phyloP scores from a whole-genome alignment of 2,329 filamentous ascomycete genomes.

The Cyphellophora europaea region DNA sequence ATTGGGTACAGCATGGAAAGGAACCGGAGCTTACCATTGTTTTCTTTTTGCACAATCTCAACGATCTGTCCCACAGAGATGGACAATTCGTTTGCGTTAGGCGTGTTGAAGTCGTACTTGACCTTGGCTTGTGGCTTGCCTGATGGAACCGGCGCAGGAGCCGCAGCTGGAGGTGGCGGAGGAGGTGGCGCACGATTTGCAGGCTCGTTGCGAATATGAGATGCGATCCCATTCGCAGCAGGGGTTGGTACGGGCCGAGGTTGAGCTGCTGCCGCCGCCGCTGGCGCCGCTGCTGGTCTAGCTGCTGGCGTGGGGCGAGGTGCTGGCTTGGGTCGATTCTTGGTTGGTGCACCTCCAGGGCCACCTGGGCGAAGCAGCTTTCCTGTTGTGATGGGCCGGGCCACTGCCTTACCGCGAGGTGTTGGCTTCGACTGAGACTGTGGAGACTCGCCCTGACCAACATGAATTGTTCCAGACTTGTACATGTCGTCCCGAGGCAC shows the following conservation, averaged over 20 bases:
- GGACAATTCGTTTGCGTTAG: conserved; percentile 75
- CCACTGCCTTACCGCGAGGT: conserved; percentile 75
- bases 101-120: conserved; percentile 82
- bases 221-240: conserved; percentile 21
- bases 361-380: conserved; percentile 87
- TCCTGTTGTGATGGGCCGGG: conserved; percentile 84
- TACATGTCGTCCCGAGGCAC: conserved; percentile 68
- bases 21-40: conserved; percentile 61
- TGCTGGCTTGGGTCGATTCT: conserved; percentile 23
- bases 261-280: conserved; percentile 13
- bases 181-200: conserved; percentile 38
- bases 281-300: conserved; percentile 21
- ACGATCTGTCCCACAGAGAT: conserved; percentile 73
- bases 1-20: background rate
- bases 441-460: conserved; percentile 70
- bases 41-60: conserved; percentile 87
- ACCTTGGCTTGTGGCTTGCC: conserved; percentile 77
- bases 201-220: conserved; percentile 48
- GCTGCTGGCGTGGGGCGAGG: conserved; percentile 24
- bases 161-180: conserved; percentile 53
- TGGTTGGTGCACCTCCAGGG: conserved; percentile 49
- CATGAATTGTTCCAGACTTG: conserved; percentile 89
- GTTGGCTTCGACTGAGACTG: conserved; percentile 76
- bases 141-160: conserved; percentile 48
- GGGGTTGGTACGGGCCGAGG: conserved; percentile 21